Evolutionary conservation across 2,329 filamentous ascomycete species (phyloP).

Genomic region (Volutella citrinella): DNA sequence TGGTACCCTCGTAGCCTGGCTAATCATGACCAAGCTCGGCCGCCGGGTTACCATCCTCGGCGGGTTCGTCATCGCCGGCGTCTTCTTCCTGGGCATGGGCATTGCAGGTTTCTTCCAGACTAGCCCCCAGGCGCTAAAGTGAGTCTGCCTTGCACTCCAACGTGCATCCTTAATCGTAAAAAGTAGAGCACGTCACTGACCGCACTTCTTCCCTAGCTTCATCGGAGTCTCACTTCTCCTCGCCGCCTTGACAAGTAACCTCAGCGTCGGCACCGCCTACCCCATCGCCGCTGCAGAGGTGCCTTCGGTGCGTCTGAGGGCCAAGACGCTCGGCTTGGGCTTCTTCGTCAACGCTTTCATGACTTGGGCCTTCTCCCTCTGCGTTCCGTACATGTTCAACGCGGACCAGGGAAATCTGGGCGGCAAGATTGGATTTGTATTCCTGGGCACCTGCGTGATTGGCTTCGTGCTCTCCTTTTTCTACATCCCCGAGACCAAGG

Average conservation of each 20-base stretch:
- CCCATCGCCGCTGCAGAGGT: slow-evolving; percentile 1
- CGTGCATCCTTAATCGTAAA: too few species aligned
- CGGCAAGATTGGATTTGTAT: background rate
- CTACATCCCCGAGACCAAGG: slow-evolving; percentile 1
- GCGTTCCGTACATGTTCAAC: slow-evolving; percentile 2
- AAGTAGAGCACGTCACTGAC: too few species aligned
- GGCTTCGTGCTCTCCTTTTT: background rate
- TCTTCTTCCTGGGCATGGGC: background rate
- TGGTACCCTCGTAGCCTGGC: background rate
- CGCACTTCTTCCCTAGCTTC: too few species aligned
- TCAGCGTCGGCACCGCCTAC: background rate
- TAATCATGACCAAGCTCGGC: background rate
- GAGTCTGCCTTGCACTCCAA: too few species aligned
- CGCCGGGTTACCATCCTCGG: background rate
- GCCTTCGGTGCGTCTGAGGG: background rate
- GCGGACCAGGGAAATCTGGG: slow-evolving; percentile 1
- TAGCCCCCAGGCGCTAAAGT: too few species aligned
- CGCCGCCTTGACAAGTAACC: too few species aligned
- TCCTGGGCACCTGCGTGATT: background rate
- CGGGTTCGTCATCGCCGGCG: background rate
- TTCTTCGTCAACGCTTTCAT: background rate
- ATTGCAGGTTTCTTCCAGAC: too few species aligned
- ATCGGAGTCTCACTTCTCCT: too few species aligned
- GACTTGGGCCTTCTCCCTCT: background rate
- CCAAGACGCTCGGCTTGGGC: background rate